Evolutionary conservation across 352 stramenopile genomes (phyloP), one percentile per base, ranked within the genome.

Genomic region (Phytophthora boehmeriae): DNA sequence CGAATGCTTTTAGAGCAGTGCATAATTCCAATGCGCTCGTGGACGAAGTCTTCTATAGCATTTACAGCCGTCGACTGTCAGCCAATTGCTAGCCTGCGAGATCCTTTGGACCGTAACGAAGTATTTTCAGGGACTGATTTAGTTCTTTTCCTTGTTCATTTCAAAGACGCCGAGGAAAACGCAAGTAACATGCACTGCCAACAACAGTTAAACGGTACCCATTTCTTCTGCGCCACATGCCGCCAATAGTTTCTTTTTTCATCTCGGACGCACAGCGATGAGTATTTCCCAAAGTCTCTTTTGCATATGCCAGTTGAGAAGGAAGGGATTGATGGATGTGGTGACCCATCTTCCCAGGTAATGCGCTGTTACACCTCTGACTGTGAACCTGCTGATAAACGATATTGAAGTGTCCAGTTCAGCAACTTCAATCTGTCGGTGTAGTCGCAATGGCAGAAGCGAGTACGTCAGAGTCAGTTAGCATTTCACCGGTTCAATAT

Each of bases 21-120:
- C 39, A 35, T 55, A 46, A 19, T 20, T 45, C 41, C 71, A 59
- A 50, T 42, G 60, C 45, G 64, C 53, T 78, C 71, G 30, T 67
- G 67, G 48, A 80, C 67, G 44, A 76, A 70, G 64, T 73, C 58
- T 45, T 72, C 63, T 22, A 81, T 58, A 35, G 76, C 54, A 52
- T 75, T 68, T 38, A 70, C 65, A 16, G 70, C 49, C 16, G 62
- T n/a, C n/a, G n/a, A n/a, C n/a, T n/a, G n/a, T n/a, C n/a, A n/a
- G n/a, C n/a, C n/a, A n/a, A 65, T 49, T 72, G 47, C 36, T 68
- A 47, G 13, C 32, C 42, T 22, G 35, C 46, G 30, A 58, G 50
- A 58, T 5, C 23, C 56, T 58, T 30, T 53, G 59, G 11, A 6
- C 25, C 35, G 44, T 43, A 28, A 5, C 19, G 16, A 27, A 41